A percentile compares a stretch with the other conserved stretches of the same genome.
Conservation (phyloP, 345 rosid genomes). For the Bretschneidera sinensis region DNA sequence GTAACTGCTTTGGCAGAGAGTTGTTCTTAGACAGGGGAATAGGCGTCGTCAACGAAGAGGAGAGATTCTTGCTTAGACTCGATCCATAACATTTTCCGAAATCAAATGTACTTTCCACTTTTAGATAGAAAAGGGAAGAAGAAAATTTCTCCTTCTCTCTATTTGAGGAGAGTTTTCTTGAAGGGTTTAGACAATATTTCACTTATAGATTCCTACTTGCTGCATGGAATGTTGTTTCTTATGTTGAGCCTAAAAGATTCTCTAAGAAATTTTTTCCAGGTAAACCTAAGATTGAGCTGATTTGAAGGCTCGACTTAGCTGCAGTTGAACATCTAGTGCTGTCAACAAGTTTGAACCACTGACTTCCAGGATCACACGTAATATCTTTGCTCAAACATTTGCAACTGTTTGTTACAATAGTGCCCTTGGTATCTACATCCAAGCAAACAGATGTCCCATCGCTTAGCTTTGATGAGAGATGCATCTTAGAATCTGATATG, state of each 20-base stretch:
- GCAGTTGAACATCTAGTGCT: conserved; percentile 37
- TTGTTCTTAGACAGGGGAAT: too few species aligned
- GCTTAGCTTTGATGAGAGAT: conserved; percentile 43
- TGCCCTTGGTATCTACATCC: conserved; percentile 53
- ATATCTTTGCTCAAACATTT: conserved; percentile 50
- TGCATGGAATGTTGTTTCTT: too few species aligned
- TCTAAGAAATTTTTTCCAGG: conserved; percentile 15
- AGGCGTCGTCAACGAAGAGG: too few species aligned
- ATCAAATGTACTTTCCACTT: too few species aligned
- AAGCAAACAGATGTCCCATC: conserved; percentile 57
- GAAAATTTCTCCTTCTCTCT: too few species aligned
- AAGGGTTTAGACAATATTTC: too few species aligned
- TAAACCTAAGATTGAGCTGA: conserved; percentile 10
- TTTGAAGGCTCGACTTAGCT: conserved; percentile 12
- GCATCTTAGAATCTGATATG: conserved; percentile 80
- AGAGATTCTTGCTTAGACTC: too few species aligned
- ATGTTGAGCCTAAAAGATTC: conserved; percentile 14
- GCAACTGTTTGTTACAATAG: conserved; percentile 40
- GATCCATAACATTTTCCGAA: too few species aligned
- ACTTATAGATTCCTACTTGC: too few species aligned
- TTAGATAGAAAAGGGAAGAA: too few species aligned
- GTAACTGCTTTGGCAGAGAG: too few species aligned
- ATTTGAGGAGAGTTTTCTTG: too few species aligned
- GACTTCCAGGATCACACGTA: conserved; percentile 58
- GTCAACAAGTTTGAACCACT: conserved; percentile 71